Evolutionary conservation across 1,284 basidiomycete genomes (phyloP), one percentile per base, ranked within the genome.

Genomic region (Cutaneotrichosporon sp.): DNA sequence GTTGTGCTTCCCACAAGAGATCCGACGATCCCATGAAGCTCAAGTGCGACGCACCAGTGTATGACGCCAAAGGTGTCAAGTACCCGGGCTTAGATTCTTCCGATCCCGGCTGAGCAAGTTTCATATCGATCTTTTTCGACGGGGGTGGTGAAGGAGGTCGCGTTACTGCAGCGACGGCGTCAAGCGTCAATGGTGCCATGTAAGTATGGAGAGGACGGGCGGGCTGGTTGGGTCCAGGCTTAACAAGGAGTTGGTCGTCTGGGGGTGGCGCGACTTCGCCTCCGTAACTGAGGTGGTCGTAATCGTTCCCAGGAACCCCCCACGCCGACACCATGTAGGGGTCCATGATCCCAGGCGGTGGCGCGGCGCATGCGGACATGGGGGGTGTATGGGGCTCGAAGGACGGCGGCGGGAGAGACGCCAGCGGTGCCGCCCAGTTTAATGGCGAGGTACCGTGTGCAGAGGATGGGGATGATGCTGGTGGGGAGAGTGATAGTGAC

Each of bases 51-150:
- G 61, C 50, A 72, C 71, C 68, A 5, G 65, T 64, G 64, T 73
- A 68, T 3, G 55, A 56, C 3, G 70, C 68, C 8, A 73, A 47
- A 0, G 71, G 71, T 3, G 71, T 73, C 16, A 67, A 54, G 20
- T 64, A 57, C 6, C 67, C 67, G 2, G 70, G 60, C 32, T 58
- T 52, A 4, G 67, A 66, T 24, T 69, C 64, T 31, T 62, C 52
- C 0, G 66, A 55, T 5, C 68, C 68, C n/a, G 61, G 53, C 44
- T 56, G 42, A 5, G 70, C 68, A 57, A 72, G 66, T 31, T 64
- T 59, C 70, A 72, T 72, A 46, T 70, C 65, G 60, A 65, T 62
- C 49, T 51, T 51, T 37, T 53, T 59, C 2, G 53, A 52, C 2
- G 53, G 47, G 3, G 57, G 57, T 20, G 57, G 53, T 11, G 57